Evolutionary conservation across 768 basidiomycete genomes (phyloP).

Genomic region (Gyrodon lividus): DNA sequence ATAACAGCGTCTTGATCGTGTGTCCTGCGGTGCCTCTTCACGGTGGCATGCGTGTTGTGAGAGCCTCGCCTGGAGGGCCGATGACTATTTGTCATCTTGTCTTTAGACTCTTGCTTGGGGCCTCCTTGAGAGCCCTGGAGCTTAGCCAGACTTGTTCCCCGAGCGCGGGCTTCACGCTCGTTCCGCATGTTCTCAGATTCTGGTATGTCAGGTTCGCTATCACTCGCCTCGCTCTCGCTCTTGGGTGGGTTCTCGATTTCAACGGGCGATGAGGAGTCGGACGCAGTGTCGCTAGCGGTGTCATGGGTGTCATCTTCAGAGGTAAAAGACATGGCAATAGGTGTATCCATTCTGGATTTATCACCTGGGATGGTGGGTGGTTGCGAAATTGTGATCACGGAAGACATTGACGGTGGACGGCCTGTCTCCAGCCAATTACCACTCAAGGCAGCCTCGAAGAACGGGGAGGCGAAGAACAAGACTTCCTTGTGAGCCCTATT

Average conservation of each 20-base stretch:
- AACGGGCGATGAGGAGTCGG: slow-evolving; percentile 43
- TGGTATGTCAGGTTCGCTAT: slow-evolving; percentile 35
- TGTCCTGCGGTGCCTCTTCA: slow-evolving; percentile 41
- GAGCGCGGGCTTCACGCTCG: slow-evolving; percentile 38
- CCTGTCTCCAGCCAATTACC: slow-evolving; percentile 93
- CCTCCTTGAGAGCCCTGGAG: slow-evolving; percentile 41
- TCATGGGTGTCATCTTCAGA: slow-evolving; percentile 49
- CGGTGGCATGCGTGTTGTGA: slow-evolving; percentile 38
- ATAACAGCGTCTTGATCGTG: slow-evolving; percentile 79
- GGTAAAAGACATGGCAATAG: slow-evolving; percentile 61
- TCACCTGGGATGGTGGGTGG: slow-evolving; percentile 59
- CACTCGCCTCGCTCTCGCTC: slow-evolving; percentile 36
- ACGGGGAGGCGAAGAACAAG: slow-evolving; percentile 89
- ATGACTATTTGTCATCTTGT: slow-evolving; percentile 6
- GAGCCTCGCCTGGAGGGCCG: slow-evolving; percentile 14
- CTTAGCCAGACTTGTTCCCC: slow-evolving; percentile 58
- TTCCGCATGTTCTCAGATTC: slow-evolving; percentile 13
- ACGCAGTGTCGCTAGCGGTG: slow-evolving; percentile 26
- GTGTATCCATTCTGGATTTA: slow-evolving; percentile 38
- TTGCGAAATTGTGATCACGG: slow-evolving; percentile 82
- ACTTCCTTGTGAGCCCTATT: slow-evolving; percentile 89
- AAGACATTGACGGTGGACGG: slow-evolving; percentile 74
- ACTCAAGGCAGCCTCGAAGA: slow-evolving; percentile 88
- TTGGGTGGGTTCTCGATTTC: slow-evolving; percentile 37
- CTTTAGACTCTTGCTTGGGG: slow-evolving; percentile 23